A percentile compares a stretch with the other conserved stretches of the same genome.
Evolutionary conservation across 2,329 filamentous ascomycete species (phyloP).

Genomic region (Pyrenophora graminea): DNA sequence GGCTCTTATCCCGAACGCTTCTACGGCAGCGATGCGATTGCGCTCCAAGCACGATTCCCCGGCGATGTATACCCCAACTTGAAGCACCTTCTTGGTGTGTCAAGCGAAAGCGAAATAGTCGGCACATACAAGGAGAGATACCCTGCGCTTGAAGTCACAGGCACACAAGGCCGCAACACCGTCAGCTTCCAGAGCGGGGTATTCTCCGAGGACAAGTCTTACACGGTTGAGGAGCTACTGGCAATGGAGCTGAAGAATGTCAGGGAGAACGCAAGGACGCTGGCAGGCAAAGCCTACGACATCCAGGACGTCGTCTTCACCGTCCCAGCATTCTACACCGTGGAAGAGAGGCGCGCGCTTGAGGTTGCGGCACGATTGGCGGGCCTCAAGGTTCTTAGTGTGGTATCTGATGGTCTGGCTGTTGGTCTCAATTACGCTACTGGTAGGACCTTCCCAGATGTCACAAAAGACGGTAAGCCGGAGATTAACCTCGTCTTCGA

Average conservation of each 20-base stretch:
- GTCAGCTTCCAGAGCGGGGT: conserved; percentile 80
- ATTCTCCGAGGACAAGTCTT: conserved; percentile 65
- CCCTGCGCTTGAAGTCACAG: conserved; percentile 73
- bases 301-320: conserved; percentile 87
- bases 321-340: conserved; percentile 85
- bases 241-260: conserved; percentile 96
- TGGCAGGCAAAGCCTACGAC: conserved; percentile 74
- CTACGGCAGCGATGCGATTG: conserved; percentile 90
- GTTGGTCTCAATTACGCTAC: conserved; percentile 97
- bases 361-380: conserved; percentile 84
- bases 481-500: conserved; percentile 95
- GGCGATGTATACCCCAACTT: conserved; percentile 94
- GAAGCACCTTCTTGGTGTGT: conserved; percentile 84
- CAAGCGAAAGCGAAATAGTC: conserved; percentile 61
- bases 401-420: conserved; percentile 87
- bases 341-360: conserved; percentile 85
- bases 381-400: conserved; percentile 79
- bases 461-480: conserved; percentile 80
- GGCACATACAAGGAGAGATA: conserved; percentile 74
- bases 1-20: conserved; percentile 77
- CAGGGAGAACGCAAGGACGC: conserved; percentile 79
- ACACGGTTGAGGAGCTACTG: conserved; percentile 86
- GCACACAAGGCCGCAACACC: conserved; percentile 62
- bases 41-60: conserved; percentile 83
- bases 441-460: conserved; percentile 81